phyloP scores from a whole-genome alignment of 257 asterid species.

The Primulina tabacum region DNA sequence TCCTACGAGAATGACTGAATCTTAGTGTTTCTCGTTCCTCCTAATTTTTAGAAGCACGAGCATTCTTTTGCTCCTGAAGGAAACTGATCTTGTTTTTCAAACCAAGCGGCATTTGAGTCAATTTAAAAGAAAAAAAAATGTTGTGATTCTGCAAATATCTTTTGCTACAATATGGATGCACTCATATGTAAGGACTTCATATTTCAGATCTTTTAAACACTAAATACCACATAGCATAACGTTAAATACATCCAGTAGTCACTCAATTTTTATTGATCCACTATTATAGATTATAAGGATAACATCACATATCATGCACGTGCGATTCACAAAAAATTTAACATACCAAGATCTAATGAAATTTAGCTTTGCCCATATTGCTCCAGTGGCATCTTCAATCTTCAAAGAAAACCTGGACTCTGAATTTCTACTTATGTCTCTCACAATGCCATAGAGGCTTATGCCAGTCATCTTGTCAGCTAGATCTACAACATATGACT shows the following conservation, averaged over 20 bases:
- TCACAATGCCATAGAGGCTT: slow-evolving; percentile 72
- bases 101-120: neutral
- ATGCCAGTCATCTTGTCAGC: slow-evolving; percentile 85
- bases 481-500: slow-evolving; percentile 63
- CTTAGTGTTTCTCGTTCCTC: neutral
- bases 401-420: slow-evolving; percentile 45
- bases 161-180: neutral
- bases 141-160: neutral
- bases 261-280: neutral
- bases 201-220: neutral
- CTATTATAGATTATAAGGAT: neutral
- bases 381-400: slow-evolving; percentile 75
- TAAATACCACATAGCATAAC: neutral
- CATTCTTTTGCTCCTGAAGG: neutral
- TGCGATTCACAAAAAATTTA: slow-evolving; percentile 21
- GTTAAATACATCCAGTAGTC: neutral
- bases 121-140: neutral
- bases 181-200: neutral
- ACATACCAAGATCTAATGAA: slow-evolving; percentile 60
- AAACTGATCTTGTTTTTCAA: neutral
- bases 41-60: neutral
- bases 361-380: slow-evolving; percentile 70
- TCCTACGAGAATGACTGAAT: neutral
- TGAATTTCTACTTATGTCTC: slow-evolving; percentile 46
- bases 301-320: slow-evolving; percentile 1